A percentile compares a stretch with the other conserved stretches of the same genome.
Evolutionary conservation across 441 rosid genomes (phyloP).

Genomic region (Aquilaria agallochum): DNA sequence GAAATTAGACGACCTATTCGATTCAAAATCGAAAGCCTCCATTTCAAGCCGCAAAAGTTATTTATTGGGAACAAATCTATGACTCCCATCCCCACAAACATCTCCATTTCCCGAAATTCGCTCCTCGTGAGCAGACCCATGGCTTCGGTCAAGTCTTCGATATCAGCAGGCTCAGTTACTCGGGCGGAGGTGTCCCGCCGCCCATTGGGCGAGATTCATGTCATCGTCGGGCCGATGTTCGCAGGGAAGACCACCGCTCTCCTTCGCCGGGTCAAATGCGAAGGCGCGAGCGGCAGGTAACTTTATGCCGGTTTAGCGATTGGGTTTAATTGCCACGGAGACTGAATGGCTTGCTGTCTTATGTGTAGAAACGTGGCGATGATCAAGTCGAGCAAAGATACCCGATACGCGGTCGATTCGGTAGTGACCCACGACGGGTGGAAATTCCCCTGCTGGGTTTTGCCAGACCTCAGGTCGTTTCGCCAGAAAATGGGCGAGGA

Average conservation of each 20-base stretch:
- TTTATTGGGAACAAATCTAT: conserved; percentile 13
- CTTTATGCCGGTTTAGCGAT: background rate
- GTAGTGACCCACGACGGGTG: conserved; percentile 84
- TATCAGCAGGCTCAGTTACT: conserved; percentile 15
- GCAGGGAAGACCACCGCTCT: conserved; percentile 93
- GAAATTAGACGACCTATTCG: conserved; percentile 11
- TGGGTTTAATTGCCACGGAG: background rate
- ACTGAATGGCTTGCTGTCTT: background rate
- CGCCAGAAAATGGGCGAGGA: conserved; percentile 43
- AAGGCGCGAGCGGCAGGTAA: conserved; percentile 58
- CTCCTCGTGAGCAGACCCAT: conserved; percentile 17
- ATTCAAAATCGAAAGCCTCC: conserved; percentile 1
- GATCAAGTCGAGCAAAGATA: conserved; percentile 78
- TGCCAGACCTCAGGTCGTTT: conserved; percentile 69
- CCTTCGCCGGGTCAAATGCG: conserved; percentile 75
- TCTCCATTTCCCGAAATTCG: background rate
- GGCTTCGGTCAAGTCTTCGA: conserved; percentile 38
- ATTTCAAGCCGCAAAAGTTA: conserved; percentile 17
- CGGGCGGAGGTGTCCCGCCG: background rate
- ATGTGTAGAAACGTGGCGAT: conserved; percentile 56
- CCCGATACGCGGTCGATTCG: conserved; percentile 69
- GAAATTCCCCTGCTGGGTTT: conserved; percentile 78
- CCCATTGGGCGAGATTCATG: conserved; percentile 60
- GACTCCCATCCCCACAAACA: conserved; percentile 1
- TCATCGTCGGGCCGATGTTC: conserved; percentile 88